Evolutionary conservation across 2,329 filamentous ascomycete genomes (phyloP).

Genomic region (Rhinocladiella mackenziei): DNA sequence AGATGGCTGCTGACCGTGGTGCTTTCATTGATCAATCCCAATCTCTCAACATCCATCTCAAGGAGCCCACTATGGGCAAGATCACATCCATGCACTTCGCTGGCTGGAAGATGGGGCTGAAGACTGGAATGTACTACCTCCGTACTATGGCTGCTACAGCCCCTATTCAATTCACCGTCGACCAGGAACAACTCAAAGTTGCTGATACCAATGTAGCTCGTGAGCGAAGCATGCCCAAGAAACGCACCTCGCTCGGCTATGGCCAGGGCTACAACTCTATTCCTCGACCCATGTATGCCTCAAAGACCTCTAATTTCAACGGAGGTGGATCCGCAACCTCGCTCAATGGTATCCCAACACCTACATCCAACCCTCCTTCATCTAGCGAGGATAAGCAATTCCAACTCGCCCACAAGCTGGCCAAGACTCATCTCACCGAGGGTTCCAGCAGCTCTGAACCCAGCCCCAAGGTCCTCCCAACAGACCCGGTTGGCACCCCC

Average conservation of each 20-base stretch:
- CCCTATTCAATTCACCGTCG: conserved; percentile 98
- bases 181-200: conserved; percentile 89
- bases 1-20: conserved; percentile 97
- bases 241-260: conserved; percentile 63
- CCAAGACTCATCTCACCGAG: conserved; percentile 58
- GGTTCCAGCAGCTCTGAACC: conserved; percentile 69
- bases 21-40: conserved; percentile 99
- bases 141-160: conserved; percentile 95
- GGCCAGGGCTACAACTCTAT: conserved; percentile 57
- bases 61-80: conserved; percentile 99
- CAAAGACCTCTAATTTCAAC: conserved; percentile 41
- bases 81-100: conserved; percentile 99
- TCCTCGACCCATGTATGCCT: conserved; percentile 64
- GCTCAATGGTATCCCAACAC: conserved; percentile 64
- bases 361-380: conserved; percentile 63
- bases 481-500: conserved; percentile 60
- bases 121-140: conserved; percentile 99
- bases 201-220: conserved; percentile 74
- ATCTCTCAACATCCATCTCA: conserved; percentile 99
- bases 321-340: conserved; percentile 37
- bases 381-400: conserved; percentile 53
- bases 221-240: conserved; percentile 52
- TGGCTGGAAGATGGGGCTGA: conserved; percentile 97
- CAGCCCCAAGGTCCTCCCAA: conserved; percentile 68
- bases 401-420: conserved; percentile 39